A percentile compares a stretch with the other conserved stretches of the same genome.
Conservation (phyloP, 371 early-diverging fungal species). For the Mortierella sp. region DNA sequence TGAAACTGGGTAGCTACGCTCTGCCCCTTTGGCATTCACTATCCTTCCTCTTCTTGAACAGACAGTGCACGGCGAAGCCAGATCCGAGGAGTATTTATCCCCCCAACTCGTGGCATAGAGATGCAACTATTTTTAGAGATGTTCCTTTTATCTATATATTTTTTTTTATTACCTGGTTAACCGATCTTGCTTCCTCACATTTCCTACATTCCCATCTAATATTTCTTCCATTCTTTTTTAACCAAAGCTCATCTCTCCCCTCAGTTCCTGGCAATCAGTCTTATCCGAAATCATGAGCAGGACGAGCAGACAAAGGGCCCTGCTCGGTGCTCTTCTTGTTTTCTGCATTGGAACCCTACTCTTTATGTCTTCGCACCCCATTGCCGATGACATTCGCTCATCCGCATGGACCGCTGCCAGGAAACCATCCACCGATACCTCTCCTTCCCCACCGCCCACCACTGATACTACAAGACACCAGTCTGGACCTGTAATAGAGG, state of each 20-base stretch:
- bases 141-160: too few relatives aligned
- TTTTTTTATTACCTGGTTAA: too few relatives aligned
- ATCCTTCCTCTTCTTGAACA: neutral
- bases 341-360: conserved; percentile 50
- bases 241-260: neutral
- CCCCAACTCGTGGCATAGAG: too few relatives aligned
- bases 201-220: too few relatives aligned
- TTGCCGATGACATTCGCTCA: neutral
- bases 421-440: conserved; percentile 9
- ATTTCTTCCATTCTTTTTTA: too few relatives aligned
- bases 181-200: too few relatives aligned
- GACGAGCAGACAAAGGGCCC: conserved; percentile 38
- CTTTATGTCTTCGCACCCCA: conserved; percentile 28
- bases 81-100: too few relatives aligned
- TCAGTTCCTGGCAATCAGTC: neutral
- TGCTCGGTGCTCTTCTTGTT: conserved; percentile 49
- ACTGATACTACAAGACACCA: neutral
- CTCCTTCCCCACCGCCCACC: neutral
- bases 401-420: neutral
- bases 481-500: conserved; percentile 2
- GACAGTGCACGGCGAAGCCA: too few relatives aligned
- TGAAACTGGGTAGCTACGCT: too few relatives aligned
- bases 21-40: neutral
- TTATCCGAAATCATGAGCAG: conserved; percentile 17
- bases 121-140: too few relatives aligned